Conservation (phyloP, 257 asterid genomes). For the Knoxia roxburghii region DNA sequence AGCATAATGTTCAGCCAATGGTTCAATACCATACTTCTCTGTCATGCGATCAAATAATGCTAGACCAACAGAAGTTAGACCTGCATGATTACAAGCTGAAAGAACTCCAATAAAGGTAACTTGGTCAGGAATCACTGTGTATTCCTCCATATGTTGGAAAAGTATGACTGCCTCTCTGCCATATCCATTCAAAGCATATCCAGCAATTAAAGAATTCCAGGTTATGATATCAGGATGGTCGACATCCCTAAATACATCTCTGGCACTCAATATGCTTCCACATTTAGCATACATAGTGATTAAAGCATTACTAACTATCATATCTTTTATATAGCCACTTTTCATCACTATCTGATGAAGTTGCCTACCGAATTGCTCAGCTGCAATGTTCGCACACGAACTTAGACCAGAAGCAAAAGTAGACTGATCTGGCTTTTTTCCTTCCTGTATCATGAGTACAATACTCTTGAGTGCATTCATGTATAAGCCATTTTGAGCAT, state of each 20-base stretch:
- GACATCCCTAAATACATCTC: conserved; percentile 29
- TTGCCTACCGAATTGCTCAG: conserved; percentile 23
- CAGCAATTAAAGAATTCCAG: conserved; percentile 48
- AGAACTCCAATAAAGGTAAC: conserved; percentile 41
- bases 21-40: conserved; percentile 32
- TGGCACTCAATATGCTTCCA: conserved; percentile 33
- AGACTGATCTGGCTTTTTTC: conserved; percentile 32
- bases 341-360: conserved; percentile 22
- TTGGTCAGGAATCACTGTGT: conserved; percentile 33
- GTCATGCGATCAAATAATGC: conserved; percentile 33
- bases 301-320: conserved; percentile 31
- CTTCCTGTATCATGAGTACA: conserved; percentile 24
- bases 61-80: conserved; percentile 30
- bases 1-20: conserved; percentile 30
- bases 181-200: conserved; percentile 40
- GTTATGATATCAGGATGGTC: conserved; percentile 32
- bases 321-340: conserved; percentile 25
- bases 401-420: conserved; percentile 36
- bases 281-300: conserved; percentile 37
- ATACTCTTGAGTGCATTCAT: conserved; percentile 36
- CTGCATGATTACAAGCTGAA: conserved; percentile 50
- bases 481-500: conserved; percentile 38
- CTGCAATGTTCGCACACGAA: conserved; percentile 24
- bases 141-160: conserved; percentile 37
- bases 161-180: conserved; percentile 38